phyloP scores from a whole-genome alignment of 2,329 filamentous ascomycete species.

The Onygenales sp. region DNA sequence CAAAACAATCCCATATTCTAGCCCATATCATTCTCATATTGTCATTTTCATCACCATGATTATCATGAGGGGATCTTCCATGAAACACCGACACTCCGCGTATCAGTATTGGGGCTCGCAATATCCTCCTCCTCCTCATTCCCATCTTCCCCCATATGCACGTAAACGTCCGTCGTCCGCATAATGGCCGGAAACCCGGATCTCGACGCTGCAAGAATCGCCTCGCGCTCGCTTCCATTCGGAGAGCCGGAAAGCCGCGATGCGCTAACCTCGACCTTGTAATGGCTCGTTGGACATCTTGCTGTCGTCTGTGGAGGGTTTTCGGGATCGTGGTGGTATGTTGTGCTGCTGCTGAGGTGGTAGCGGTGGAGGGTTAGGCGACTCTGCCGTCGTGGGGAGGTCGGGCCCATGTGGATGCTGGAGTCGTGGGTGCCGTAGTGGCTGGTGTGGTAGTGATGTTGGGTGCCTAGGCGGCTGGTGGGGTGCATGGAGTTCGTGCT shows the following conservation, averaged over 20 bases:
- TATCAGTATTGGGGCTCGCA: not conserved
- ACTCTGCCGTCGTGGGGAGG: conserved; percentile 1
- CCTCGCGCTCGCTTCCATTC: not conserved
- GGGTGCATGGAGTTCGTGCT: not conserved
- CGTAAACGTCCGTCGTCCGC: conserved; percentile 13
- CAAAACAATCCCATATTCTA: not conserved
- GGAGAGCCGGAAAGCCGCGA: not conserved
- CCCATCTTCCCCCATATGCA: conserved; percentile 7
- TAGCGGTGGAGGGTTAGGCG: not conserved
- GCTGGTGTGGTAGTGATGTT: not conserved
- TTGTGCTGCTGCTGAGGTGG: not conserved
- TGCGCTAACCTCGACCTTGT: conserved; percentile 11
- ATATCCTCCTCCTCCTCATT: not conserved
- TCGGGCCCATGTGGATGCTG: conserved; percentile 3
- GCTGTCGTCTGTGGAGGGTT: not conserved
- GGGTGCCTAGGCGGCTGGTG: conserved; percentile 1
- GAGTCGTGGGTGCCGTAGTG: not conserved
- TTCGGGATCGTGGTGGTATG: not conserved
- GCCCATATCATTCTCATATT: not conserved
- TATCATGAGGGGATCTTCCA: not conserved
- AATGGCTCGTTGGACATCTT: conserved; percentile 5
- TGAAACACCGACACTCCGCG: not conserved
- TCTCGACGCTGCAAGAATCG: not conserved
- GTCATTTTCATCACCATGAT: not conserved
- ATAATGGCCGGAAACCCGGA: conserved; percentile 9